Evolutionary conservation across 306 rosid genomes (phyloP), one percentile per base, ranked within the genome.

Genomic region (Corylus americana): DNA sequence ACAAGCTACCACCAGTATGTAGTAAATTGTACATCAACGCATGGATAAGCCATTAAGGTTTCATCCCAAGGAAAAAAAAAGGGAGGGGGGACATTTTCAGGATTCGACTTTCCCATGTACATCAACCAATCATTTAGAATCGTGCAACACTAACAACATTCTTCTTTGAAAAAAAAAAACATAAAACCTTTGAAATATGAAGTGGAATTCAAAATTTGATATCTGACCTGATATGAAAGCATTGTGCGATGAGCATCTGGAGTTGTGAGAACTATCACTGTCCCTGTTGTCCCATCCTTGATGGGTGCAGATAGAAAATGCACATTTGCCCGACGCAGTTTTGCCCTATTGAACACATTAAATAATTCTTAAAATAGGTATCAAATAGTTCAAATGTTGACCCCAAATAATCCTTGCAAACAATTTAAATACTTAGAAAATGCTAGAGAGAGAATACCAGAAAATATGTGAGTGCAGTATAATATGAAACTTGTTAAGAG

Each of bases 161-260:
- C 8, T n/a, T n/a, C 12, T 67, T 39, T 67, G 13, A 27, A 14
- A 42, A 42, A 67, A 39, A 27, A 74, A n/a, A 63, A 42, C 70
- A 77, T 20, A 53, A 49, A 12, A 55, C 76, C 20, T 63, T 75
- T 66, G 62, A 75, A 45, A 22, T 76, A 55, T 12, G 53, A 84
- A 55, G 74, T 17, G 35, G 45, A 66, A 79, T 1, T 13, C 29
- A 45, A 76, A 57, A 17, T 74, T 66, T 48, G 70, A 54, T 66
- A 78, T 53, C 39, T 68, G 14, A 91, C 99, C 98, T 95, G 98
- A 88, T 92, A 95, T 35, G 99, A 89, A 71, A 95, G 92, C 99
- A 92, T 93, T 61, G 99, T 92, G 62, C 98, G 98, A 29, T 95
- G 98, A 54, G 98, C 98, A 88, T 95, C 98, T 47, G 98, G 92